Conservation (phyloP, 805 yeast species). For the Candida pini region DNA sequence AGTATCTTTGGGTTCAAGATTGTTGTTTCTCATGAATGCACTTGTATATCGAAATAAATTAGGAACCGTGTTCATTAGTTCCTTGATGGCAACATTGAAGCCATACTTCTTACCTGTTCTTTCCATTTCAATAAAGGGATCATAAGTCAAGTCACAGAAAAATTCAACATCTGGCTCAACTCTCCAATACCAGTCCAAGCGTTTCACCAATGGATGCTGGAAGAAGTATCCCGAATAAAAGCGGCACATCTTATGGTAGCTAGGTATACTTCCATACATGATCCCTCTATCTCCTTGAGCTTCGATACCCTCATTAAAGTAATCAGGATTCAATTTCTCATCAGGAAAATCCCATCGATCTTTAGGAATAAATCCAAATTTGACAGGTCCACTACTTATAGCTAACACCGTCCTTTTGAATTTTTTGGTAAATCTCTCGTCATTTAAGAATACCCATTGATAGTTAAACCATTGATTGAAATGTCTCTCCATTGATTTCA, state of each 20-base stretch:
- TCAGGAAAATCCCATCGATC: slow-evolving; percentile 69
- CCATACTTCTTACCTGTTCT: slow-evolving; percentile 69
- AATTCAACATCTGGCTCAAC: slow-evolving; percentile 91
- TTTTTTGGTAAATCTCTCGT: slow-evolving; percentile 62
- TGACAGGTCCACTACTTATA: slow-evolving; percentile 54
- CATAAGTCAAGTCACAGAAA: slow-evolving; percentile 87
- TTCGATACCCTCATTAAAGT: slow-evolving; percentile 52
- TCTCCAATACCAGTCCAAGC: slow-evolving; percentile 91
- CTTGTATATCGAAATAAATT: slow-evolving; percentile 69
- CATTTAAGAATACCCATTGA: slow-evolving; percentile 88
- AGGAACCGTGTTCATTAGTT: slow-evolving; percentile 77
- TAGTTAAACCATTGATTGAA: slow-evolving; percentile 93
- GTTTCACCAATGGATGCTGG: slow-evolving; percentile 65
- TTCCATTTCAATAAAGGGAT: slow-evolving; percentile 82
- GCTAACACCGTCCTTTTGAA: slow-evolving; percentile 50
- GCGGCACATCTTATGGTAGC: slow-evolving; percentile 95
- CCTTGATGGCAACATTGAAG: slow-evolving; percentile 73
- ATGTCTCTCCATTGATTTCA: slow-evolving; percentile 74
- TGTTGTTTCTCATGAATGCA: slow-evolving; percentile 47
- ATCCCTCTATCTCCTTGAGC: slow-evolving; percentile 79
- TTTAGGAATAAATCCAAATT: slow-evolving; percentile 62
- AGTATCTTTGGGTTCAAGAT: slow-evolving; percentile 49
- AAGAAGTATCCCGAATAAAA: slow-evolving; percentile 80
- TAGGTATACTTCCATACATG: slow-evolving; percentile 74
- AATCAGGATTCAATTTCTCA: slow-evolving; percentile 30